Conservation (phyloP, 139 green algal genomes). For the Chlamydomonas eustigma region DNA sequence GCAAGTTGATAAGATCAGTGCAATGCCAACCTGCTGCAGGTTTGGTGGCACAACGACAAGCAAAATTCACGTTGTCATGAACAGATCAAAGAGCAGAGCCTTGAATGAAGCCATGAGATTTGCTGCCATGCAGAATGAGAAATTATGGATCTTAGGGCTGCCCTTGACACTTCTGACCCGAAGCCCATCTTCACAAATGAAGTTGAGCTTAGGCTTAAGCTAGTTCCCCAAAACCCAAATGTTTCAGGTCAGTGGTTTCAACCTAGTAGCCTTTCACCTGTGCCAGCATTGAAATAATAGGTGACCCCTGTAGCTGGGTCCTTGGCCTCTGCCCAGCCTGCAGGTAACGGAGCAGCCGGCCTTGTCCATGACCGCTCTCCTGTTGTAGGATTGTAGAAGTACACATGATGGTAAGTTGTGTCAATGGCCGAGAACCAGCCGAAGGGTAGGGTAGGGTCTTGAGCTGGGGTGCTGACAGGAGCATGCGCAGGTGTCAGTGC, state of each 20-base stretch:
- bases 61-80: too few species aligned
- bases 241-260: not conserved
- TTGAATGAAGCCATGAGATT: too few species aligned
- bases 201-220: too few species aligned
- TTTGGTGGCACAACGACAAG: not conserved
- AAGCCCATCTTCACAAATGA: too few species aligned
- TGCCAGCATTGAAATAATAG: slow-evolving; percentile 50
- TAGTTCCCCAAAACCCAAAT: not conserved
- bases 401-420: slow-evolving; percentile 55
- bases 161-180: too few species aligned
- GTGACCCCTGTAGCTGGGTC: slow-evolving; percentile 39
- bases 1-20: too few species aligned
- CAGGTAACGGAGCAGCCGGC: slow-evolving; percentile 37
- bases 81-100: too few species aligned
- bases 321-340: slow-evolving; percentile 47
- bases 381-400: slow-evolving; percentile 48
- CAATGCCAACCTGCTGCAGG: too few species aligned
- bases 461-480: not conserved
- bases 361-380: slow-evolving; percentile 50
- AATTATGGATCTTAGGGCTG: too few species aligned
- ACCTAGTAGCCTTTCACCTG: slow-evolving; percentile 18
- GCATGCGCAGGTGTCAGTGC: slow-evolving; percentile 14
- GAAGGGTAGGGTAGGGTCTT: slow-evolving; percentile 34
- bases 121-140: too few species aligned
- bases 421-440: slow-evolving; percentile 68